phyloP scores from a whole-genome alignment of 2,329 filamentous ascomycete species.

The Fusarium scirpi region DNA sequence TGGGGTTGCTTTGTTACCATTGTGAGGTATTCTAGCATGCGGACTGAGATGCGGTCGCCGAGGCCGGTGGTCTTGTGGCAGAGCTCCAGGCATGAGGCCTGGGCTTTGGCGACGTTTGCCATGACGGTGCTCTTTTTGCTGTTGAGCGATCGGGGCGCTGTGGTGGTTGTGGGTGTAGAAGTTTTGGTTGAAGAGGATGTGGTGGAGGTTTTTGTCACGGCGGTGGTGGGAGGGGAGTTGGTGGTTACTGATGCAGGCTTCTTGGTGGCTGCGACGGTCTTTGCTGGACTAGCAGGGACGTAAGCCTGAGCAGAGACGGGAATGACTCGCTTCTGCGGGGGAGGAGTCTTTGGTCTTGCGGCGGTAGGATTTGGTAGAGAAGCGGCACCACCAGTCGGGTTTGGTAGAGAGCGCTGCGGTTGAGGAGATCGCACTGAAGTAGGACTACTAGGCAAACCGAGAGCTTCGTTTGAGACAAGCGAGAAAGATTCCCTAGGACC shows the following conservation, averaged over 20 bases:
- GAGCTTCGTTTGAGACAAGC: conserved; percentile 46
- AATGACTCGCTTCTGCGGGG: conserved; percentile 5
- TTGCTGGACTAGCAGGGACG: conserved; percentile 10
- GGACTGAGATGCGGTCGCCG: conserved; percentile 73
- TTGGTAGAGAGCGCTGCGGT: neutral
- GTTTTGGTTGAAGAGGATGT: neutral
- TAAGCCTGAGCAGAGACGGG: conserved; percentile 12
- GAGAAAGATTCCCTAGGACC: conserved; percentile 45
- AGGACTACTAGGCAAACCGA: conserved; percentile 39
- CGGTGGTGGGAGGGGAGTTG: neutral
- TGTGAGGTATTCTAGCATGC: conserved; percentile 73
- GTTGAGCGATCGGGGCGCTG: conserved; percentile 32
- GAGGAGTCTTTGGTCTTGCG: conserved; percentile 26
- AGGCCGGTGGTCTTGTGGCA: conserved; percentile 70
- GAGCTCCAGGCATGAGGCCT: conserved; percentile 54
- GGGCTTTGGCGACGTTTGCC: conserved; percentile 46
- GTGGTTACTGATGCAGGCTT: neutral
- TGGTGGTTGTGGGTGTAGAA: neutral
- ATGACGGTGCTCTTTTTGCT: conserved; percentile 43
- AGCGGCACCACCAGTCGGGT: no score
- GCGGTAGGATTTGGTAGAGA: neutral
- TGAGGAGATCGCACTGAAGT: conserved; percentile 4
- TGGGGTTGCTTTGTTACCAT: conserved; percentile 65
- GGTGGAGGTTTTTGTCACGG: neutral
- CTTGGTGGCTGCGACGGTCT: neutral